phyloP scores from a whole-genome alignment of 2,329 filamentous ascomycete species.

The Claviceps capensis region DNA sequence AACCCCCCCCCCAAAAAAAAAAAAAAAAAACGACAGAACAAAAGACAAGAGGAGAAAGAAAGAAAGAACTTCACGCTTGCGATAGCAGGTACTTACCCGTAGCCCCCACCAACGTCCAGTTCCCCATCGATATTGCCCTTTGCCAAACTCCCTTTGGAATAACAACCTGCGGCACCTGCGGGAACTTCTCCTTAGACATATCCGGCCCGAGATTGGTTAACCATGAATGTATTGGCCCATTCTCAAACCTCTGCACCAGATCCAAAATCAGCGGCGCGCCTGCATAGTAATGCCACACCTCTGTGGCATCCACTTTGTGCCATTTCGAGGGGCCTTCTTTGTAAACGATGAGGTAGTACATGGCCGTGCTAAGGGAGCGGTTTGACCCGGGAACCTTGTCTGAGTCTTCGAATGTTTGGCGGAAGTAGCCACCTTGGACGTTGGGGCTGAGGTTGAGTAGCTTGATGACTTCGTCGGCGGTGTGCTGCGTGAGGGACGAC shows the following conservation, averaged over 20 bases:
- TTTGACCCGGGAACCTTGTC: conserved; percentile 7
- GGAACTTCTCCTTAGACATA: conserved; percentile 18
- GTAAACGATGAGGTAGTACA: conserved; percentile 38
- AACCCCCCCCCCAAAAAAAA: no score
- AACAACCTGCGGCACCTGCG: conserved; percentile 28
- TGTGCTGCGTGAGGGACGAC: background rate
- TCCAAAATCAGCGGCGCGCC: conserved; percentile 34
- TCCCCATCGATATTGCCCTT: conserved; percentile 19
- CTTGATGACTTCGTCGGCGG: conserved; percentile 27
- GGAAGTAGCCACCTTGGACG: conserved; percentile 35
- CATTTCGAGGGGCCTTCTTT: conserved; percentile 27
- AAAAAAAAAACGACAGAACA: no score
- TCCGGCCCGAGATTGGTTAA: conserved; percentile 30
- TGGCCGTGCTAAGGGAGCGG: conserved; percentile 33
- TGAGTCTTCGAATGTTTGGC: conserved; percentile 31
- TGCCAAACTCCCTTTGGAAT: conserved; percentile 31
- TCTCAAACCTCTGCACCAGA: conserved; percentile 18
- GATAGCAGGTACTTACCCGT: conserved; percentile 6
- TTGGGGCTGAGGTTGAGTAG: conserved; percentile 28
- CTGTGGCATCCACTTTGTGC: conserved; percentile 33
- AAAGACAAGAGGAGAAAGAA: no score
- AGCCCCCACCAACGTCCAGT: conserved; percentile 33
- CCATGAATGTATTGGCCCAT: conserved; percentile 11
- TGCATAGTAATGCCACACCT: conserved; percentile 41
- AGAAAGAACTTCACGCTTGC: no score